Conservation (phyloP, 164 flowering plant species). For the Magnolia changhungtana region DNA sequence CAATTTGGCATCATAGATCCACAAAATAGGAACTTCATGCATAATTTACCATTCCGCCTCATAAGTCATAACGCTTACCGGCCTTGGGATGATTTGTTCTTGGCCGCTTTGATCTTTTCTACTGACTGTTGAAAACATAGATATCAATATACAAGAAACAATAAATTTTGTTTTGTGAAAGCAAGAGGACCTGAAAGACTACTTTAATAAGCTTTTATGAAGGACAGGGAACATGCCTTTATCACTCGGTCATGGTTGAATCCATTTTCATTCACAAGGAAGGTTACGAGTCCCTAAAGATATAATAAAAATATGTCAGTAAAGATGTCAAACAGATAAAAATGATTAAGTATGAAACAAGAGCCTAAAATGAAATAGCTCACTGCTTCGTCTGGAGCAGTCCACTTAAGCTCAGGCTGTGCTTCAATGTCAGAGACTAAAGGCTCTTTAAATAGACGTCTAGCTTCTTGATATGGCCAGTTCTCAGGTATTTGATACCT, state of each 20-base stretch:
- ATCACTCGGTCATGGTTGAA: conserved; percentile 85
- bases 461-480: conserved; percentile 88
- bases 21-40: neutral
- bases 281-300: conserved; percentile 60
- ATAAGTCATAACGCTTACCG: conserved; percentile 40
- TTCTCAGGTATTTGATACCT: conserved; percentile 87
- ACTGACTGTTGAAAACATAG: conserved; percentile 53
- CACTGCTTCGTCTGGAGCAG: conserved; percentile 88
- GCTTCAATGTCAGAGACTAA: conserved; percentile 44
- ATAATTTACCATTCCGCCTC: neutral
- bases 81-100: conserved; percentile 85
- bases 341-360: neutral
- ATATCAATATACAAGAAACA: neutral
- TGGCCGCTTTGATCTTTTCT: conserved; percentile 91
- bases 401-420: conserved; percentile 75
- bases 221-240: conserved; percentile 48
- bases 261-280: conserved; percentile 83
- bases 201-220: neutral
- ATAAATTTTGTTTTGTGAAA: neutral
- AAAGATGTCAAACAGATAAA: neutral
- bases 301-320: neutral
- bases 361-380: conserved; percentile 1
- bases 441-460: conserved; percentile 86
- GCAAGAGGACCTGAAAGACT: neutral
- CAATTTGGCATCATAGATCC: conserved; percentile 2